Evolutionary conservation across 805 yeast genomes (phyloP).

Genomic region (Ogataea dorogensis): DNA sequence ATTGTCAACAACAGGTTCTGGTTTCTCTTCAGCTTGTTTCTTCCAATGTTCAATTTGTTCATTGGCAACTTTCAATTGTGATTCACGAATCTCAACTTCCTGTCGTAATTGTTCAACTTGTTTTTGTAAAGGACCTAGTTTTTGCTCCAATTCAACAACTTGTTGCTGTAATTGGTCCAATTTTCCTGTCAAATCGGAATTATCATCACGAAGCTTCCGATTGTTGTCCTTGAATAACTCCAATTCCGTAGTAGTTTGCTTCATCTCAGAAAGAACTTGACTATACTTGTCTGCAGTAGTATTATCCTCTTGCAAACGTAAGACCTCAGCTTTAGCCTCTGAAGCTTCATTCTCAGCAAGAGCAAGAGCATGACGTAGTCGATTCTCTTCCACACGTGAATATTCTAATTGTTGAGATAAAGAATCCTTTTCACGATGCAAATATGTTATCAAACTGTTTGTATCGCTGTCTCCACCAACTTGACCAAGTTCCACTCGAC

Average conservation of each 20-base stretch:
- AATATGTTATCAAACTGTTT: constrained; percentile 54
- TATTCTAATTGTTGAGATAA: constrained; percentile 57
- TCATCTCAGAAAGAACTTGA: constrained; percentile 25
- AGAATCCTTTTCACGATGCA: constrained; percentile 75
- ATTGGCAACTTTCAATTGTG: constrained; percentile 44
- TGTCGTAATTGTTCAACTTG: constrained; percentile 18
- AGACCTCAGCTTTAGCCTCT: constrained; percentile 48
- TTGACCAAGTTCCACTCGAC: constrained; percentile 17
- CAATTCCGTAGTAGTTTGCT: constrained; percentile 28
- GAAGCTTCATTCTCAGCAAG: constrained; percentile 49
- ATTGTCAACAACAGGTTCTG: no score
- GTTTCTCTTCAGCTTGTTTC: constrained; percentile 45
- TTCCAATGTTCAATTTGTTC: constrained; percentile 64
- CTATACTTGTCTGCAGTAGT: constrained; percentile 24
- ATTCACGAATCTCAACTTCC: constrained; percentile 46
- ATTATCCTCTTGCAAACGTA: constrained; percentile 29
- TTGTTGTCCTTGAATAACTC: constrained; percentile 32
- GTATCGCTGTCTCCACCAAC: constrained; percentile 33
- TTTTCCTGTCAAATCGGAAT: constrained; percentile 12
- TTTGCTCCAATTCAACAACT: constrained; percentile 4
- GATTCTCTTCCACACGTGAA: constrained; percentile 51
- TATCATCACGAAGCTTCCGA: constrained; percentile 25
- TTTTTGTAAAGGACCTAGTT: constrained; percentile 16
- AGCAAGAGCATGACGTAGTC: constrained; percentile 50
- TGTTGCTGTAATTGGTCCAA: constrained; percentile 20